A percentile compares a stretch with the other conserved stretches of the same genome.
These are phyloP conservation scores for Coniella lustricola DNA, from an alignment of 2,329 filamentous ascomycete species.

Conservation along the genomic window DNA sequence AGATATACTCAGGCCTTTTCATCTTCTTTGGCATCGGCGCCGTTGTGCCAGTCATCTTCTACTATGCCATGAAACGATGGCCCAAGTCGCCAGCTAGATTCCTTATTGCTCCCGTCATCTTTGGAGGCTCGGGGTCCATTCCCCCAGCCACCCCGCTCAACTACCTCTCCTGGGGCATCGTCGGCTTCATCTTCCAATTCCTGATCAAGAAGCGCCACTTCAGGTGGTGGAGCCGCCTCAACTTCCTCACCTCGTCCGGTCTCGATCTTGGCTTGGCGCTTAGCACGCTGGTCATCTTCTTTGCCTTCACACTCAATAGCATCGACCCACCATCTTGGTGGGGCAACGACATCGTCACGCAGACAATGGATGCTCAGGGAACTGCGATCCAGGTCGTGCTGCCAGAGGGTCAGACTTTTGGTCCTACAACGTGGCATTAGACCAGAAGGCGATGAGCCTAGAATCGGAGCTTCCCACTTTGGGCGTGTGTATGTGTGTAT, in stretches of 20 bases:
- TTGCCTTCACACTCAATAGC: constrained; percentile 58
- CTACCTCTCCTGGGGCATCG: constrained; percentile 66
- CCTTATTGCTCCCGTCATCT: constrained; percentile 56
- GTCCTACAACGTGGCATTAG: constrained; percentile 44
- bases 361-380: constrained; percentile 55
- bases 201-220: constrained; percentile 56
- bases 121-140: constrained; percentile 51
- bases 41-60: constrained; percentile 44
- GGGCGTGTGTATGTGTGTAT: no score
- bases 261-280: constrained; percentile 64
- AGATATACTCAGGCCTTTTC: constrained; percentile 55
- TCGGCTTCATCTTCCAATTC: constrained; percentile 66
- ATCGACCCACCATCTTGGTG: constrained; percentile 61
- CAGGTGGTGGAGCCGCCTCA: constrained; percentile 67
- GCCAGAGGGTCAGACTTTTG: constrained; percentile 51
- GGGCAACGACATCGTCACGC: constrained; percentile 53
- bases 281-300: constrained; percentile 62
- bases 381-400: constrained; percentile 51
- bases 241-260: constrained; percentile 64
- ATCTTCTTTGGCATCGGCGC: constrained; percentile 53
- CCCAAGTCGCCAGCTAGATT: constrained; percentile 43
- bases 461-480: no score
- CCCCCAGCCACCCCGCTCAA: constrained; percentile 66
- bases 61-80: constrained; percentile 41
- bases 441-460: not conserved